Evolutionary conservation across 805 yeast genomes (phyloP).

Genomic region (Zygotorulaspora florentina): DNA sequence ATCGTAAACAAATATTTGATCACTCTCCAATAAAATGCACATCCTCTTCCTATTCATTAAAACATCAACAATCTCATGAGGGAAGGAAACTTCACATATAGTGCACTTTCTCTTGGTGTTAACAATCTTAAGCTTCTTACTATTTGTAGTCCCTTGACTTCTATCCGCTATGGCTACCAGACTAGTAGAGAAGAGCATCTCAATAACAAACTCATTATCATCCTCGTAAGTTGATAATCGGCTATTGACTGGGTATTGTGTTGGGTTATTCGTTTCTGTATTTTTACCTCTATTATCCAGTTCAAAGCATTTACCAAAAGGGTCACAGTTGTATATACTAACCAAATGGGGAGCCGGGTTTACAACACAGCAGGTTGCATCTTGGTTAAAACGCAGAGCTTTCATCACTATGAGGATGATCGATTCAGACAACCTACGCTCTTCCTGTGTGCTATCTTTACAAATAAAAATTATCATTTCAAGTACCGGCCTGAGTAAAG

Average conservation of each 20-base stretch:
- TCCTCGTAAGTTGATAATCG: constrained; percentile 26
- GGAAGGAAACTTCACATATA: constrained; percentile 86
- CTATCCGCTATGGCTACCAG: constrained; percentile 78
- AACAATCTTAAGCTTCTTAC: constrained; percentile 58
- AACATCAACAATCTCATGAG: constrained; percentile 66
- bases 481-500: not conserved
- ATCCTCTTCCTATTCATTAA: constrained; percentile 78
- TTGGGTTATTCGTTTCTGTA: constrained; percentile 1
- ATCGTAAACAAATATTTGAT: constrained; percentile 85
- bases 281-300: constrained; percentile 30
- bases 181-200: constrained; percentile 88
- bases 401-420: constrained; percentile 28
- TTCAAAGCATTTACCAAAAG: constrained; percentile 69
- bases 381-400: constrained; percentile 81
- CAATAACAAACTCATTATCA: constrained; percentile 52
- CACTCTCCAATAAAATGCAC: constrained; percentile 63
- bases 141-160: constrained; percentile 57
- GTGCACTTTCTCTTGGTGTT: constrained; percentile 66
- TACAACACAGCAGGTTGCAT: constrained; percentile 69
- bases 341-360: constrained; percentile 64
- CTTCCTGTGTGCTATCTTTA: not conserved
- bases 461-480: not conserved
- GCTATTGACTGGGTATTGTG: not conserved
- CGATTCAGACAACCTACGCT: not conserved
- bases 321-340: constrained; percentile 81